Base-by-base conservation (phyloP, 2,329 filamentous ascomycete species). In the Calonectria pauciramosa region DNA sequence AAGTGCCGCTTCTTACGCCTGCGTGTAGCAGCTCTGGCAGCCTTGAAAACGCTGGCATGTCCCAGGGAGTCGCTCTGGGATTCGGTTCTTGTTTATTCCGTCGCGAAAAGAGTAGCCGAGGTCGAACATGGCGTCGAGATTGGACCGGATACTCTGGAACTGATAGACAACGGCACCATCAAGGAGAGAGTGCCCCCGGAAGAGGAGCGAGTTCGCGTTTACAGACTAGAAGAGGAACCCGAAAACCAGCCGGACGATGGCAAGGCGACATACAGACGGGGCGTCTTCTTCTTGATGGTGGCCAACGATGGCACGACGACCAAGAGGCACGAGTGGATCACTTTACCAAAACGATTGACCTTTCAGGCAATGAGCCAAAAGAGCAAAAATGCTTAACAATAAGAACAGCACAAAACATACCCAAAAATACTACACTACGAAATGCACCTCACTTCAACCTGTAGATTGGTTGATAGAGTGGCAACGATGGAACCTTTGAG, bases 31-130 rank as follows among this genome's bases (percentile, higher is more conserved):
- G 86, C 85, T 0, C 75, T 88, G 0, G 74, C 76, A 0, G 73
- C 86, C 18, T 78, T 88, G 73, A 78, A 77, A 18, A 76, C 64
- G 0, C 75, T 86, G 1, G 82, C 84, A 0, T 80, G 81, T 0
- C 68, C 77, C 0, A 78, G 82, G 23, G 86, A 88, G 68, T 83
- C 82, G 1, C 67, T 87, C 0, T 88, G 86, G 86, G 83, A 87
- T 28, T 74, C 80, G 0, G 69, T 74, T 0, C 76, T 79, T 0
- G 79, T 87, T 77, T 81, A 84, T 64, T 79, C 80, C 2, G 70
- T 84, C 2, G 84, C 82, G 16, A 79, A 76, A 44, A 80, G 82
- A 1, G 77, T 85, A 0, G 79, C 88, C 9, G 85, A 87, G 73
- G 74, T 86, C 11, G 87, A 88, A 77, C 86, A 88, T 41, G 83